Percentiles rank a stretch among this genome's conserved stretches.
These are phyloP conservation scores for Pseudonitzschia multistriata DNA, from an alignment of 108 stramenopile genomes.

Conservation along the genomic window DNA sequence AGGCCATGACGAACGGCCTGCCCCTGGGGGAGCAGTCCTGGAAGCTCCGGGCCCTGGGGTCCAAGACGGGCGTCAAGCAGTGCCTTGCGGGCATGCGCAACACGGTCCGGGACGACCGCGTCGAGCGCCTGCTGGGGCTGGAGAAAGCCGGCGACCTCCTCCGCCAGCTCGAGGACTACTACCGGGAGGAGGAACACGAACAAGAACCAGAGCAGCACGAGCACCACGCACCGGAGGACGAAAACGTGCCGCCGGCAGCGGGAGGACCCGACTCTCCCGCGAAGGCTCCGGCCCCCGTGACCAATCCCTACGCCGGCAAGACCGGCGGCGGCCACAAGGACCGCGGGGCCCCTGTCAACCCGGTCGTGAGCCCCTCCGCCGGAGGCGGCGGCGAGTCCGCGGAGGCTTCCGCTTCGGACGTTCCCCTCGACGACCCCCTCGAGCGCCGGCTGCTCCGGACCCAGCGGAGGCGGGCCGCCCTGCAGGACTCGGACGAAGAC, in stretches of 20 bases:
- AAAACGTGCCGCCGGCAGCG: too few species aligned
- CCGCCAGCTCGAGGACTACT: constrained; percentile 51
- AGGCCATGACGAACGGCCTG: constrained; percentile 49
- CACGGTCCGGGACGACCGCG: constrained; percentile 55
- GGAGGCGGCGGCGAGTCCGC: background rate
- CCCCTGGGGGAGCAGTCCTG: constrained; percentile 58
- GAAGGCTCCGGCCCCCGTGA: background rate
- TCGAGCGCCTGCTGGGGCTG: constrained; percentile 54
- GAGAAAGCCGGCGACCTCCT: constrained; percentile 54
- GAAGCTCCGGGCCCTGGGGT: constrained; percentile 52
- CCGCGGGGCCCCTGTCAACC: background rate
- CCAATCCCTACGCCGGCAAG: background rate
- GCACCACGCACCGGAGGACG: too few species aligned
- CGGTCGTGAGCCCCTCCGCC: background rate
- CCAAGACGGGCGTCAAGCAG: constrained; percentile 49
- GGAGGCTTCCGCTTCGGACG: background rate
- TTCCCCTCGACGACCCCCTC: background rate
- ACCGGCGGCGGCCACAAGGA: background rate
- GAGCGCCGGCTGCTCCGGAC: background rate
- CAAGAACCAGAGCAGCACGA: background rate
- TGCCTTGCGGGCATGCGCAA: constrained; percentile 59
- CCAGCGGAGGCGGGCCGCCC: background rate
- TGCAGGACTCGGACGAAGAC: constrained; percentile 9
- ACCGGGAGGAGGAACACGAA: background rate
- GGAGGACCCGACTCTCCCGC: background rate